Conservation (phyloP, 208 protist genomes). For the Crithidia expoeki region DNA sequence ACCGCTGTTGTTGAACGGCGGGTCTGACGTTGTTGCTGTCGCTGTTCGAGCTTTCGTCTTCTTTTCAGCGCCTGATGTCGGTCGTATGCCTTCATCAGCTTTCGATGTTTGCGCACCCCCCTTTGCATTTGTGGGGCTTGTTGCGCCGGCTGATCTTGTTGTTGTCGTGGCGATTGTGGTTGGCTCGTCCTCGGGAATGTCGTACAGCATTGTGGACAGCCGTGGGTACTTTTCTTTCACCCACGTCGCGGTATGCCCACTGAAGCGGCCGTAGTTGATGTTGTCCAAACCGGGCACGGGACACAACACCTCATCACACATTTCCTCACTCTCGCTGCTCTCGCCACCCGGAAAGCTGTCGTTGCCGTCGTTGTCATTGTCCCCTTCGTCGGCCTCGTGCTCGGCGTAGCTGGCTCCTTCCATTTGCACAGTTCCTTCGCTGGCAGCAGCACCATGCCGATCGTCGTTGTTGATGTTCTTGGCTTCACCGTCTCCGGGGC, state of each 20-base stretch:
- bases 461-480: background rate
- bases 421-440: background rate
- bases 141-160: background rate
- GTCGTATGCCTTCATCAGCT: no score
- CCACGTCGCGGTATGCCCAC: constrained; percentile 64
- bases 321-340: constrained; percentile 44
- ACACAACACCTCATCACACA: constrained; percentile 74
- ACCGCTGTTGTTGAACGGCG: background rate
- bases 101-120: background rate
- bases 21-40: background rate
- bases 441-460: background rate
- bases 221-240: constrained; percentile 64
- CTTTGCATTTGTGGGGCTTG: background rate
- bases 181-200: constrained; percentile 26
- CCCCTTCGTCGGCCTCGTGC: background rate
- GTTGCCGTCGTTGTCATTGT: background rate
- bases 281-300: constrained; percentile 80
- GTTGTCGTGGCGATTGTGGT: background rate
- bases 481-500: background rate
- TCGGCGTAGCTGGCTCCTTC: background rate
- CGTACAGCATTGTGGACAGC: constrained; percentile 66
- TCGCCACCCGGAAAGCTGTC: background rate
- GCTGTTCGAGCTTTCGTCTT: no score
- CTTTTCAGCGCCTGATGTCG: no score
- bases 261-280: constrained; percentile 87